Conservation (phyloP, 2,329 filamentous ascomycete species). For the Epichloe elymi region DNA sequence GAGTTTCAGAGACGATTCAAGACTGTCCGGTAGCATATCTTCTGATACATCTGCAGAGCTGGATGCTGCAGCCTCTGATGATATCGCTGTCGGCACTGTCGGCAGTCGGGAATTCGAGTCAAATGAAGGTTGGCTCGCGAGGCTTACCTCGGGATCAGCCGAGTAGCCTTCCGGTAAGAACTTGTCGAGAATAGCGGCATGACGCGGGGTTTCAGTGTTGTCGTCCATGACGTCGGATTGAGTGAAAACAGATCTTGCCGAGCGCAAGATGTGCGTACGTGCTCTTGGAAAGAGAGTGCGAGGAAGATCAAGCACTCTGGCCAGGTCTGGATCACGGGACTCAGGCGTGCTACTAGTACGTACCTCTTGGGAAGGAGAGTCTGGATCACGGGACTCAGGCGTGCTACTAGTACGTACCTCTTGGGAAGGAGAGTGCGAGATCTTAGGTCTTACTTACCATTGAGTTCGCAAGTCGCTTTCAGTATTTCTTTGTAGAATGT, state of each 20-base stretch:
- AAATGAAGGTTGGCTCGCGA: conserved; percentile 11
- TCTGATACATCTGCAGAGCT: conserved; percentile 8
- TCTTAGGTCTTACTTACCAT: too few relatives aligned
- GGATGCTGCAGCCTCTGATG: background rate
- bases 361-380: too few relatives aligned
- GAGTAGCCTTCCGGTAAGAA: conserved; percentile 27
- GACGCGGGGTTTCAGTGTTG: conserved; percentile 14
- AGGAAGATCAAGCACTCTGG: background rate
- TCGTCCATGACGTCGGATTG: conserved; percentile 14
- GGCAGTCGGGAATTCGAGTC: background rate
- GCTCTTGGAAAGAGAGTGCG: too few relatives aligned
- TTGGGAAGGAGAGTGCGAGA: too few relatives aligned
- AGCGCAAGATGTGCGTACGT: background rate
- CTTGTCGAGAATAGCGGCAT: conserved; percentile 24
- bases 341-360: too few relatives aligned
- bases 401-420: too few relatives aligned
- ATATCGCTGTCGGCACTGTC: background rate
- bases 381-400: background rate
- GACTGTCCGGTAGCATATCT: conserved; percentile 23
- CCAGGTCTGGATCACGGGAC: background rate
- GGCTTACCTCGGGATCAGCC: conserved; percentile 24
- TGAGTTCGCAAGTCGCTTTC: too few relatives aligned
- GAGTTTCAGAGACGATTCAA: conserved; percentile 51
- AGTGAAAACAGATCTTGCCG: background rate
- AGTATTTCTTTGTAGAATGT: too few relatives aligned